phyloP scores from a whole-genome alignment of 768 basidiomycete genomes.

The Amanita rubescens region DNA sequence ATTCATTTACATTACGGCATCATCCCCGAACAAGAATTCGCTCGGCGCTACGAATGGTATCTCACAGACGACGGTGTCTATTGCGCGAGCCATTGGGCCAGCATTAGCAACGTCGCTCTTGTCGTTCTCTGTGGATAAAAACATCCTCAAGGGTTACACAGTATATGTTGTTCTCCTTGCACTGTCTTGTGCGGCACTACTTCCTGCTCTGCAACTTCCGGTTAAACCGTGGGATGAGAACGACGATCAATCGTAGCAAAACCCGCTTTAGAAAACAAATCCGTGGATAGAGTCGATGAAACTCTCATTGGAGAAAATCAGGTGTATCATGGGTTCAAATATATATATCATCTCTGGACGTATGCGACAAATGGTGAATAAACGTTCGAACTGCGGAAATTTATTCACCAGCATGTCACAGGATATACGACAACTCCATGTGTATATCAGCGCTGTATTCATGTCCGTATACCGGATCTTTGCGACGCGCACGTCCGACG shows the following conservation, averaged over 20 bases:
- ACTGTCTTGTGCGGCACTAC: conserved; percentile 27
- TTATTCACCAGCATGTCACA: too few species aligned
- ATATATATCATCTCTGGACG: too few species aligned
- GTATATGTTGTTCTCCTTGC: conserved; percentile 36
- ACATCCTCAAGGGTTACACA: conserved; percentile 42
- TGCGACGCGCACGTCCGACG: too few species aligned
- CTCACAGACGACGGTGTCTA: conserved; percentile 41
- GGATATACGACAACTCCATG: too few species aligned
- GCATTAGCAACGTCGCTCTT: conserved; percentile 45
- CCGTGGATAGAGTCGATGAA: too few species aligned
- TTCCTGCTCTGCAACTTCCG: conserved; percentile 33
- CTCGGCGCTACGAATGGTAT: conserved; percentile 55
- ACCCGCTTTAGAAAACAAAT: too few species aligned
- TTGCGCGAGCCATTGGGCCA: conserved; percentile 50
- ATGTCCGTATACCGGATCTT: too few species aligned
- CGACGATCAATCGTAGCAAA: not conserved
- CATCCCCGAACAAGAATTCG: conserved; percentile 45
- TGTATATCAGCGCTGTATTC: too few species aligned
- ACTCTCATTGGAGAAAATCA: too few species aligned
- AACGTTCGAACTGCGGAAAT: too few species aligned
- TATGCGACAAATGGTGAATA: too few species aligned
- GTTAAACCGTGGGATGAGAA: conserved; percentile 29
- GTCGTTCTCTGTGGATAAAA: conserved; percentile 41
- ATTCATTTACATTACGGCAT: conserved; percentile 45
- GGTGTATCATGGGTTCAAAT: too few species aligned